Evolutionary conservation across 2,329 filamentous ascomycete genomes (phyloP), one percentile per base, ranked within the genome.

Genomic region (Colletotrichum sp.): DNA sequence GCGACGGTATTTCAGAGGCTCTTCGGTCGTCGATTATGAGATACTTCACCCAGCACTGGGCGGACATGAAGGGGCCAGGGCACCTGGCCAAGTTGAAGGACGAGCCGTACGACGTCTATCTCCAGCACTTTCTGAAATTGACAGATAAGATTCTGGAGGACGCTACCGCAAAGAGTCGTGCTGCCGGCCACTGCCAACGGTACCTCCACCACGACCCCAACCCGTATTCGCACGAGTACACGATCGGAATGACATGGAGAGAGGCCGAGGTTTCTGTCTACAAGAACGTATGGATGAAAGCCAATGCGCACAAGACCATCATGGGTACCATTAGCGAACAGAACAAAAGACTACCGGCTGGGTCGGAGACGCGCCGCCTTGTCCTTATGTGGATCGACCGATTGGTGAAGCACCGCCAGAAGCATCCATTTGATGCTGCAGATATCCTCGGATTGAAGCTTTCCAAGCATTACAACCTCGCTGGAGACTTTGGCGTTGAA

Each of bases 181-280:
- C 32, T n/a, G 15, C 34, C 32, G 57, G 21, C 21, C 39, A 26
- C 21, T 67, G 64, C 43, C 76, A 71, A 9, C 70, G 67, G 10
- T 77, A 71, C 63, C 32, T 77, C 52, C 21, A 63, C 34, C 67
- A 65, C 63, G 66, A 77, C 60, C 64, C 70, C 15, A 77, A 77
- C 74, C 71, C 70, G 13, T 77, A 77, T 67, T 34, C 48, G 2
- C 63, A 76, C 43, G 70, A 70, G 60, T 77, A 63, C 66, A 16
- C 13, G 3, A 43, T 70, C 30, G 76, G 76, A 21, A 69, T 77
- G 16, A 77, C 76, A 34, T 52, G 32, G 55, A 55, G 13, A 26
- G 9, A 43, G 26, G 39, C 57, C 6, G 66, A 77, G 66, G 32
- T 65, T 28, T 39, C 57, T 6, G 13, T 77, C 7, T 77, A 71